Evolutionary conservation across 257 asterid genomes (phyloP).

Genomic region (Striga asiatica): DNA sequence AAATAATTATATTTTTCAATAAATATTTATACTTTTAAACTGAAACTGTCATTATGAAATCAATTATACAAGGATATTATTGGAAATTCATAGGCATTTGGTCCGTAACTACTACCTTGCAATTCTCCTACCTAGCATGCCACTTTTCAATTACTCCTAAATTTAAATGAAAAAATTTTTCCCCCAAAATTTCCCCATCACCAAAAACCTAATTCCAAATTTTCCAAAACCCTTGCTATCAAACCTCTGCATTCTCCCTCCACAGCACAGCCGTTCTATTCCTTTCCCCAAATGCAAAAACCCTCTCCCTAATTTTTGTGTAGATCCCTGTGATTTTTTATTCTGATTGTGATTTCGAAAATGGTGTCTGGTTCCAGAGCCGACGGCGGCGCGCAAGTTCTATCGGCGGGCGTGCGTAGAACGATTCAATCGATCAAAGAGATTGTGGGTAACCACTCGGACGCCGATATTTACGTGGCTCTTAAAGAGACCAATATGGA

Average conservation of each 20-base stretch:
- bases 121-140: background rate
- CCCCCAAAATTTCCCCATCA: slow-evolving; percentile 26
- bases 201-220: slow-evolving; percentile 22
- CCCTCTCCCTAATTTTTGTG: background rate
- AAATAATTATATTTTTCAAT: too few relatives aligned
- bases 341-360: slow-evolving; percentile 19
- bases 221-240: too few relatives aligned
- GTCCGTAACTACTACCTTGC: slow-evolving; percentile 16
- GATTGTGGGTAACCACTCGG: slow-evolving; percentile 73
- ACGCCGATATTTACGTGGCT: slow-evolving; percentile 71
- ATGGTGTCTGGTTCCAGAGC: slow-evolving; percentile 56
- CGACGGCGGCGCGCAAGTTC: slow-evolving; percentile 54
- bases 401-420: slow-evolving; percentile 64
- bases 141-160: slow-evolving; percentile 1
- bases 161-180: slow-evolving; percentile 1
- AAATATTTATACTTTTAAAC: too few relatives aligned
- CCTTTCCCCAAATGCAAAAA: slow-evolving; percentile 17
- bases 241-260: background rate
- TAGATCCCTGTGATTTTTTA: background rate
- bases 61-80: background rate
- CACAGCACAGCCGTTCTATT: slow-evolving; percentile 35
- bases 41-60: too few relatives aligned
- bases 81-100: background rate
- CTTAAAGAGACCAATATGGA: slow-evolving; percentile 88
- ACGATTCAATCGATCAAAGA: slow-evolving; percentile 80